Conservation (phyloP, 225 moss, liverwort and hornwort genomes). For the Marchantia paleacea region DNA sequence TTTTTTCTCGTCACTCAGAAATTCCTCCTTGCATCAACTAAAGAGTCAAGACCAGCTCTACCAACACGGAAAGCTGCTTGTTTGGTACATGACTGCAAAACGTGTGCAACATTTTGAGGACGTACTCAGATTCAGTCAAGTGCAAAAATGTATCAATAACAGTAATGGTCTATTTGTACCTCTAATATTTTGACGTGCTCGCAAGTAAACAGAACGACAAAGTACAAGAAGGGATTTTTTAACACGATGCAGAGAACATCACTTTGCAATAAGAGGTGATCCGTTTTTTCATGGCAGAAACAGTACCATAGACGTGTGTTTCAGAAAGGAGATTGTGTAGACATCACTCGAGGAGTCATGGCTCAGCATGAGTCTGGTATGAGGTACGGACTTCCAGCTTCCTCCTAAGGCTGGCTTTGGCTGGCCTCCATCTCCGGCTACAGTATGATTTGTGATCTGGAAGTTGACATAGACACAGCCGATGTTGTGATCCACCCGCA, state of each 20-base stretch:
- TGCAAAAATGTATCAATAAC: no score
- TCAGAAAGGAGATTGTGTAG: constrained; percentile 59
- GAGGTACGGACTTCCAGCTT: constrained; percentile 87
- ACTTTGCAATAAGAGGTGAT: background rate
- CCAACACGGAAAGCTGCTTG: constrained; percentile 56
- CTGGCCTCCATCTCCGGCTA: constrained; percentile 78
- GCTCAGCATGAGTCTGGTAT: constrained; percentile 67
- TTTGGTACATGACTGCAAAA: constrained; percentile 61
- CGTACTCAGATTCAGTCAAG: background rate
- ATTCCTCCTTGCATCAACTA: background rate
- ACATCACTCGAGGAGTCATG: constrained; percentile 57
- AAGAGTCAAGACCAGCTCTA: constrained; percentile 47
- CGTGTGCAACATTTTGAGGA: background rate
- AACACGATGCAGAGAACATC: background rate
- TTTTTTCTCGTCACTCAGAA: background rate
- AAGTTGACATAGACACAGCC: background rate
- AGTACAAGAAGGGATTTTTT: background rate
- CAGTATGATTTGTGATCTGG: constrained; percentile 76
- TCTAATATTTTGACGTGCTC: background rate
- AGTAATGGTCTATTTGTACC: background rate
- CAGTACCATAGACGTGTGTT: constrained; percentile 71
- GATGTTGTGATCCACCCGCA: background rate
- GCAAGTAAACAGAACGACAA: background rate
- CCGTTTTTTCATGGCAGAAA: background rate
- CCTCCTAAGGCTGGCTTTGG: constrained; percentile 87